phyloP scores from a whole-genome alignment of 1,284 basidiomycete species.

The Cutaneotrichosporon sp. region DNA sequence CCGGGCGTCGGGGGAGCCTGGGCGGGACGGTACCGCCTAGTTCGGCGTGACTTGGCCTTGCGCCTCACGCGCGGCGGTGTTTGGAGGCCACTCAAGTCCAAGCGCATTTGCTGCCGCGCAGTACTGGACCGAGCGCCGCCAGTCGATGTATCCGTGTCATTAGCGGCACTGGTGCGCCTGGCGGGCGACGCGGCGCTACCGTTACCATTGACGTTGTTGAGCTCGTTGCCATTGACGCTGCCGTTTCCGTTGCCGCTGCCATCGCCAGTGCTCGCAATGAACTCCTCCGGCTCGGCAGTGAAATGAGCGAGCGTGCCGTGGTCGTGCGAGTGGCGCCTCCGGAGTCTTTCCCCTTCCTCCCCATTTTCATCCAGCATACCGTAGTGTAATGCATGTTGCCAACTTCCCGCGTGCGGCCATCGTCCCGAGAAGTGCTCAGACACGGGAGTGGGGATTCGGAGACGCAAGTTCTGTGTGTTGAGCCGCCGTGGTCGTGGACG shows the following conservation, averaged over 20 bases:
- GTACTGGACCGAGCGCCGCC: no score
- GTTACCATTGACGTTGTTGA: no score
- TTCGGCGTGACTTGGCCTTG: conserved; percentile 1
- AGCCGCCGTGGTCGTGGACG: conserved; percentile 1
- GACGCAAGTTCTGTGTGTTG: conserved; percentile 22
- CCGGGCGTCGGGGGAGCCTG: conserved; percentile 17
- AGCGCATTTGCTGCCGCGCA: background rate
- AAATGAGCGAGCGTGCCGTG: background rate
- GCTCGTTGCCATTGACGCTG: no score
- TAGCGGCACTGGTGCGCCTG: background rate
- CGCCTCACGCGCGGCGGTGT: background rate
- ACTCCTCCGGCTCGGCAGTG: background rate
- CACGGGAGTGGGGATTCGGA: conserved; percentile 33
- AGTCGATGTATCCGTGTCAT: background rate
- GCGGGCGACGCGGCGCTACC: background rate
- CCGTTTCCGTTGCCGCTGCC: no score
- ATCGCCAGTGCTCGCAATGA: background rate
- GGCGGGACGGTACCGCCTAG: conserved; percentile 11
- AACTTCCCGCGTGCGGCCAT: conserved; percentile 44
- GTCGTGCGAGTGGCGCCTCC: background rate
- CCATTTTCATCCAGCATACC: conserved; percentile 8
- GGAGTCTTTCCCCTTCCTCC: background rate
- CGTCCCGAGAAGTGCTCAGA: conserved; percentile 34
- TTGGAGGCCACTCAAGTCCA: background rate
- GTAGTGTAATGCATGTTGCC: conserved; percentile 42